Base-by-base conservation (phyloP, 768 basidiomycete species). In the Agaricus blazei region DNA sequence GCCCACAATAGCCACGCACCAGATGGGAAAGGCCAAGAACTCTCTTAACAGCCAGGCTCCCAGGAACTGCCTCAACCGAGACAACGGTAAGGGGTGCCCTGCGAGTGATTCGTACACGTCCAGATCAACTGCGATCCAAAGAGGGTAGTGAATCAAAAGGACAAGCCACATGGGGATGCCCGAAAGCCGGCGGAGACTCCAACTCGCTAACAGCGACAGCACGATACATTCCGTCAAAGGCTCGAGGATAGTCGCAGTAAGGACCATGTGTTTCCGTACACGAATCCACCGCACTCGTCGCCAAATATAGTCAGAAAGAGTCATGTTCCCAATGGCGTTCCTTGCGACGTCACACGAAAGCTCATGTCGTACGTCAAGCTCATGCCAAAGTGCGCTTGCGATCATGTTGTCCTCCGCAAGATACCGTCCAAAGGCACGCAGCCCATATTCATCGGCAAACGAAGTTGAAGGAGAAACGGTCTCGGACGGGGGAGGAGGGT, bases 341-440 rank as follows among this genome's bases (percentile, higher is more conserved):
- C 84, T 80, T 1, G 88, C 95, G 52, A 96, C 84, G 65, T 98
- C 96, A 65, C 84, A 87, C 0, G 93, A 95, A 57, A 98, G 78
- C 55, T 92, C 87, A 65, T 99, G 97, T 45, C 90, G 80, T 36
- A 93, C 75, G 36, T 83, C 87, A 2, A 98, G 77, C 67, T 98
- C 92, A 67, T 98, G 92, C 97, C 94, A 98, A 11, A 99, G 73
- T 1, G 91, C 83, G 46, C 83, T 76, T 15, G 86, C 97, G 55
- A 99, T 96, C 91, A 92, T 96, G 72, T 98, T 98, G 73, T 99
- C 97, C 70, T 99, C 97, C 0, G 97, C 96, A 42, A 98, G 79
- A 70, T 88, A 98, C 11, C 87, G 83, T 0, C 87, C 88, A 59
- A 98, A 98, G 0, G 83, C 87, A 7, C 82, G 76, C 24, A 99